phyloP scores from a whole-genome alignment of 306 rosid genomes.

The Medicago lupulina region DNA sequence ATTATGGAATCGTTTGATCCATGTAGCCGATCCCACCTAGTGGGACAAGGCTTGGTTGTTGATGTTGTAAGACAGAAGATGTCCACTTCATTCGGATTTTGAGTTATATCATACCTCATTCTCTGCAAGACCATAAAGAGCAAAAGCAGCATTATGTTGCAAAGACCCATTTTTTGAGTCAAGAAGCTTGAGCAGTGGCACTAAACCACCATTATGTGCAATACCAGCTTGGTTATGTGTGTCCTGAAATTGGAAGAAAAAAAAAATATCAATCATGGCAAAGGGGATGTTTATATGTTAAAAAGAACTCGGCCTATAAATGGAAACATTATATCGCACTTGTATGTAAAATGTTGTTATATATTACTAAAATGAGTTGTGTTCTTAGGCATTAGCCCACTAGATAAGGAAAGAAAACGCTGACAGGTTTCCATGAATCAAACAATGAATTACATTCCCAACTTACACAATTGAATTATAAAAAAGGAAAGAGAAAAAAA shows the following conservation, averaged over 20 bases:
- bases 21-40: neutral
- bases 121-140: slow-evolving; percentile 98
- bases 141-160: slow-evolving; percentile 99
- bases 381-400: slow-evolving; percentile 8
- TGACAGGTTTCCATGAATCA: slow-evolving; percentile 24
- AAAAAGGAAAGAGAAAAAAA: neutral
- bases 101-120: slow-evolving; percentile 70
- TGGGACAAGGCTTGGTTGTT: neutral
- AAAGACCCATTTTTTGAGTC: slow-evolving; percentile 97
- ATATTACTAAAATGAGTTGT: slow-evolving; percentile 8
- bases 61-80: slow-evolving; percentile 11
- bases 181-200: slow-evolving; percentile 91
- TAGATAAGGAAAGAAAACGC: slow-evolving; percentile 6
- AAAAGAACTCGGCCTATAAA: slow-evolving; percentile 26
- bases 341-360: slow-evolving; percentile 19
- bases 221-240: slow-evolving; percentile 97
- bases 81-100: slow-evolving; percentile 33
- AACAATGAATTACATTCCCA: slow-evolving; percentile 11
- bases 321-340: slow-evolving; percentile 9
- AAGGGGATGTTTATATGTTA: slow-evolving; percentile 12
- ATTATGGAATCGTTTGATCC: neutral
- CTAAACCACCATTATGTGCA: slow-evolving; percentile 92
- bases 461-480: slow-evolving; percentile 26
- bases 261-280: slow-evolving; percentile 30
- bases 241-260: slow-evolving; percentile 61